Conservation (phyloP, 208 protist genomes). For the Leishmania arabica region DNA sequence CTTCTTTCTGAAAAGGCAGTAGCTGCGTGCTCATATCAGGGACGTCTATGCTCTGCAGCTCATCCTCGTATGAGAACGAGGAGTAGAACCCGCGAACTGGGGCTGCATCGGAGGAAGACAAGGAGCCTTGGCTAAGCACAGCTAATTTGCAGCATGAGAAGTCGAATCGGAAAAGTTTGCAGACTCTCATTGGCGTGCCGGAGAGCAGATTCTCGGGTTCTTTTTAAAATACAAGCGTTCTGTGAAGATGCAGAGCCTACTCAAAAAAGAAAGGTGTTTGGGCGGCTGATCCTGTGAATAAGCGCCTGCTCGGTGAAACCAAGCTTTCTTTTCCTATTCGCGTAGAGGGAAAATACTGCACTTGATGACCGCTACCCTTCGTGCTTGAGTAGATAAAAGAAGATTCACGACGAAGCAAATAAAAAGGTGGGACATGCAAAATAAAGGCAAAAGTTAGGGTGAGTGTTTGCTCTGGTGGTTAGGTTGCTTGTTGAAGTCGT, state of each 20-base stretch:
- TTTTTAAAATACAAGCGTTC: background rate
- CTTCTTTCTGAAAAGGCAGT: constrained; percentile 91
- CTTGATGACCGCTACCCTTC: background rate
- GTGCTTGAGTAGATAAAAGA: background rate
- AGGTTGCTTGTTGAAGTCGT: too few species aligned
- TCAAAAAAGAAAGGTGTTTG: background rate
- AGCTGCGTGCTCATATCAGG: constrained; percentile 63
- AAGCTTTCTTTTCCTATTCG: background rate
- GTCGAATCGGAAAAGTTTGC: constrained; percentile 26
- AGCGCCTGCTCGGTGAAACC: background rate
- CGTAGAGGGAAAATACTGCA: background rate
- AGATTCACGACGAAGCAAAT: background rate
- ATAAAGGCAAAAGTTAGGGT: background rate
- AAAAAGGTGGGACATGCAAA: background rate
- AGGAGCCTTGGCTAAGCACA: constrained; percentile 45
- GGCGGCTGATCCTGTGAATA: background rate
- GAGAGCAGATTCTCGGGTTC: background rate
- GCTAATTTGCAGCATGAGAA: constrained; percentile 20
- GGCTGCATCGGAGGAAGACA: constrained; percentile 49
- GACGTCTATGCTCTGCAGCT: constrained; percentile 64
- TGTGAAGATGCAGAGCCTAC: background rate
- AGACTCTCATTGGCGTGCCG: constrained; percentile 25
- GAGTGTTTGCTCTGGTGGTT: background rate
- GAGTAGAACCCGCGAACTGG: constrained; percentile 84
- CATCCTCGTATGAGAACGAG: constrained; percentile 73